Evolutionary conservation across 2,329 filamentous ascomycete genomes (phyloP).

Genomic region (Pochonia chlamydosporia): DNA sequence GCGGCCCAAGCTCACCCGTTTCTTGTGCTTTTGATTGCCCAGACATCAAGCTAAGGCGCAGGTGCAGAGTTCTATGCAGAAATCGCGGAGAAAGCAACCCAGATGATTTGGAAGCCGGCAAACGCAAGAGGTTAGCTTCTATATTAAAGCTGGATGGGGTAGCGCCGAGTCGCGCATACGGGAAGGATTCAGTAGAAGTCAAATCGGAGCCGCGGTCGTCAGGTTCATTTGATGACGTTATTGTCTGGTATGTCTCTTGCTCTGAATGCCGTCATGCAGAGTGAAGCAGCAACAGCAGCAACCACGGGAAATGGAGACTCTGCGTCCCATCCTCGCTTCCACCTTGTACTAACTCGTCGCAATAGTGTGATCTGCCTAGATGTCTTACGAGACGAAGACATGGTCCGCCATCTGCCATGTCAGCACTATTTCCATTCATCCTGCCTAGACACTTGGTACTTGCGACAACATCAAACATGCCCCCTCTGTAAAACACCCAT

Average conservation of each 20-base stretch:
- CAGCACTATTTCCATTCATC: background rate
- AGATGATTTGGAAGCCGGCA: background rate
- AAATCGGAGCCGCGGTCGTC: background rate
- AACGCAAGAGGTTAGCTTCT: background rate
- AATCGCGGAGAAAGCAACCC: background rate
- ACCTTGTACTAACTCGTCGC: background rate
- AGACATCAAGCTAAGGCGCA: background rate
- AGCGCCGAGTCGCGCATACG: background rate
- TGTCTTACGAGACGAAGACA: background rate
- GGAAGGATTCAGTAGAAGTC: background rate
- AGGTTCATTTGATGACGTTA: background rate
- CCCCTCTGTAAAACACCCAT: background rate
- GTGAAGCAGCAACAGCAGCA: too few relatives aligned
- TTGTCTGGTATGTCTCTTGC: background rate
- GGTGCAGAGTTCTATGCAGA: background rate
- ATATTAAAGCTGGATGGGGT: background rate
- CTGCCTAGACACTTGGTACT: background rate
- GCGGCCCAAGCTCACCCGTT: too few relatives aligned
- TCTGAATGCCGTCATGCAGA: too few relatives aligned
- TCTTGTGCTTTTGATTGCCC: background rate
- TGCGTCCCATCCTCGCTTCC: too few relatives aligned
- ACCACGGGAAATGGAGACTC: too few relatives aligned
- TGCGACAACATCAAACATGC: background rate
- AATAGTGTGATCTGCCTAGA: background rate
- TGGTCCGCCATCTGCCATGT: background rate